Evolutionary conservation across 768 basidiomycete genomes (phyloP).

Genomic region (Hemileccinum rubropunctum): DNA sequence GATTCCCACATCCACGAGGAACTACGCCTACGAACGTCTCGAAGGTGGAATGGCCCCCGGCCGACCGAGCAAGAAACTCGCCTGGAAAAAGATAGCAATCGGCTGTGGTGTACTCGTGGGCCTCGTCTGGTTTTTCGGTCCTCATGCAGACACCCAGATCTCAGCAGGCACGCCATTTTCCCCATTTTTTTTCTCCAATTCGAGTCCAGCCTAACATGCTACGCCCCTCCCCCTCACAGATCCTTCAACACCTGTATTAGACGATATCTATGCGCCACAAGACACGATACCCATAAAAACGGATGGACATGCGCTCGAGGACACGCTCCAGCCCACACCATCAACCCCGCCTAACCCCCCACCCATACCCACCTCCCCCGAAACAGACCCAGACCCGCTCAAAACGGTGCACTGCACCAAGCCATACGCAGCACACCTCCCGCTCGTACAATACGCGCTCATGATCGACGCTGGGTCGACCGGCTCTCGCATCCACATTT

Average conservation of each 20-base stretch:
- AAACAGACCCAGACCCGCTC: conserved; percentile 70
- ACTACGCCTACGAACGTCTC: conserved; percentile 54
- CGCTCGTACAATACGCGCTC: conserved; percentile 86
- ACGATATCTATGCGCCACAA: conserved; percentile 24
- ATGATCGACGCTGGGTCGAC: conserved; percentile 99
- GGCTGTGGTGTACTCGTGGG: conserved; percentile 54
- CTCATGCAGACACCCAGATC: conserved; percentile 27
- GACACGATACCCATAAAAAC: conserved; percentile 13
- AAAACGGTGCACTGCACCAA: conserved; percentile 70
- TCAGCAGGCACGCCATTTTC: conserved; percentile 18
- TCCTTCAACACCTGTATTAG: conserved; percentile 15
- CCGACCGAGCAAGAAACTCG: conserved; percentile 33
- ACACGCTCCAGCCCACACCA: background rate
- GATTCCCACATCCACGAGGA: conserved; percentile 35
- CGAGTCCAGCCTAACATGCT: background rate
- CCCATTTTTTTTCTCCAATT: background rate
- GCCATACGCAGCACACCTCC: conserved; percentile 46
- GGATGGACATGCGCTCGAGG: background rate
- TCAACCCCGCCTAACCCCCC: background rate
- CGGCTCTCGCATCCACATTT: conserved; percentile 95
- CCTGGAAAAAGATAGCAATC: conserved; percentile 69
- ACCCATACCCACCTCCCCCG: conserved; percentile 51
- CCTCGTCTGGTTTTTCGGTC: conserved; percentile 68
- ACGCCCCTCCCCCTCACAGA: conserved; percentile 2
- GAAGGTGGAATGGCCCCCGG: conserved; percentile 59